Evolutionary conservation across 2,329 filamentous ascomycete species (phyloP), one percentile per base, ranked within the genome.

Genomic region (Aspergillus transmontanensis): DNA sequence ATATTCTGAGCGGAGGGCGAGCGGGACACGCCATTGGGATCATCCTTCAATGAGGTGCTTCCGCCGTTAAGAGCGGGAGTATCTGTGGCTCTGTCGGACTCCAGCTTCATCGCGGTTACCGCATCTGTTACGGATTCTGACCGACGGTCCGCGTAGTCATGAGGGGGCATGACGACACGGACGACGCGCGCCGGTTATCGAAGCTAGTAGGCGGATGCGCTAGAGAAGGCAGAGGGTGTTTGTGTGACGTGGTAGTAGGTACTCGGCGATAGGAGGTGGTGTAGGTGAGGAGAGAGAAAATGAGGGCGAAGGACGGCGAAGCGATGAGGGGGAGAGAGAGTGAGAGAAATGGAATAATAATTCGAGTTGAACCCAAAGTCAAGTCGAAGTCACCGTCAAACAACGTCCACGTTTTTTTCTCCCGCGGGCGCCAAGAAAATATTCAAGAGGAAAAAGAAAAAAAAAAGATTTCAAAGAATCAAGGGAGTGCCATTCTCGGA

Each of bases 161-260:
- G 75, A 70, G 72, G 67, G 68, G 75, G 75, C 78, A 80, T 80
- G 76, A 78, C 76, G 75, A 77, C 73, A 73, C 70, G 72, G 72
- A 74, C 75, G 59, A 61, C 58, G 63, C 63, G 65, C 66, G 66
- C 68, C 67, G 61, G 62, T 61, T 67, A 67, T 67, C 58, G 48
- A 56, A 59, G 59, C 68, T 64, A 64, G 64, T 48, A 57, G 58
- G 59, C 32, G 58, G 56, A 63, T 67, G 65, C 65, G 65, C 64
- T 34, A 56, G 43, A 39, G 53, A 41, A 36, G 61, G 57, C 53
- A 59, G 39, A 39, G 60, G 57, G 57, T 48, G 59, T 48, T 51
- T 57, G 50, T 36, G 55, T 55, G 54, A 43, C 30, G 59, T 41
- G 45, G 51, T 46, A 50, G 46, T 48, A 30, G 55, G 26, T 28